Evolutionary conservation across 163 green algal genomes (phyloP).

Genomic region (Scenedesmus sp.): DNA sequence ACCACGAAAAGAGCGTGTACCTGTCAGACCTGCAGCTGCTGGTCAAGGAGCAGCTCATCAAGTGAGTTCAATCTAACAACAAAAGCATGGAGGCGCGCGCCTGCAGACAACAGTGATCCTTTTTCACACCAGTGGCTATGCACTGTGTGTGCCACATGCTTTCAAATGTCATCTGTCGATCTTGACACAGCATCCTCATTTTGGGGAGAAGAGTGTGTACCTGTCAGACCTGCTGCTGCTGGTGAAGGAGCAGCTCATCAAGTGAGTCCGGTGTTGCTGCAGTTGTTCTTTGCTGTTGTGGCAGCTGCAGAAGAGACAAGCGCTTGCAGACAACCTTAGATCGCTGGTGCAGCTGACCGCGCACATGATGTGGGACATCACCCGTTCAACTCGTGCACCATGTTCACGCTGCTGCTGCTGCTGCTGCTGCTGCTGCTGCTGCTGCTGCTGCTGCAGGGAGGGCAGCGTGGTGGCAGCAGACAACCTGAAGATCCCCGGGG

Average conservation of each 20-base stretch:
- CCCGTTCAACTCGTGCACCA: too few species aligned
- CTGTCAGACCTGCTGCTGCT: constrained; percentile 26
- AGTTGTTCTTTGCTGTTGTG: not conserved
- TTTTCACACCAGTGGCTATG: too few species aligned
- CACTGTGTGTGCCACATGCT: too few species aligned
- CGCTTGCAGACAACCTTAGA: too few species aligned
- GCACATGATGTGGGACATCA: too few species aligned
- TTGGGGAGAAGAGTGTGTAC: too few species aligned
- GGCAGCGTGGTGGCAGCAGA: constrained; percentile 32
- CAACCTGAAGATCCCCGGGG: constrained; percentile 43
- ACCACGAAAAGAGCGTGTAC: constrained; percentile 41
- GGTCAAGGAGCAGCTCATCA: constrained; percentile 20
- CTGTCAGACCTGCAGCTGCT: constrained; percentile 44
- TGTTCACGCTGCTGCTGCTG: not conserved
- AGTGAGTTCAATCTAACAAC: not conserved
- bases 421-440: not conserved
- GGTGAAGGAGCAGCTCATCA: constrained; percentile 11
- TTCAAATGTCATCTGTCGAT: too few species aligned
- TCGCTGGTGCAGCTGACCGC: too few species aligned
- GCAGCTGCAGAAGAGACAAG: not conserved
- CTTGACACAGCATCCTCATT: too few species aligned
- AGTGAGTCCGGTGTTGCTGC: not conserved
- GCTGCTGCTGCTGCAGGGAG: constrained; percentile 1
- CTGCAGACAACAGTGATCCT: too few species aligned
- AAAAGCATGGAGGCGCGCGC: too few species aligned